Evolutionary conservation across 2,329 filamentous ascomycete genomes (phyloP), one percentile per base, ranked within the genome.

Genomic region (Hymenoscyphus fructigenus): DNA sequence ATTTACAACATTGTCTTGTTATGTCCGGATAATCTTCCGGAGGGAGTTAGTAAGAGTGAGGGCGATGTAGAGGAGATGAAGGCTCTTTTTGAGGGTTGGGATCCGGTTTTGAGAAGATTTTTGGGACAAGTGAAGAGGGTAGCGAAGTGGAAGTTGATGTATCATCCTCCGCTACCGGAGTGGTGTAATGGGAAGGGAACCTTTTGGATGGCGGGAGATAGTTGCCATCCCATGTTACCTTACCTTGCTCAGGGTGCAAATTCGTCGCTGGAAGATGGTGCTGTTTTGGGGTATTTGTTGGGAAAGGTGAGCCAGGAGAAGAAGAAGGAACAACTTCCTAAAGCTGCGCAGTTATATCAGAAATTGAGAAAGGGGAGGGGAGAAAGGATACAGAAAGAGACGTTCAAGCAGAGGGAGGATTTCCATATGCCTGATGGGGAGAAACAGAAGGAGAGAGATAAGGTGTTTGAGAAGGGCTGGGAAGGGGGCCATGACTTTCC

Each of bases 81-180:
- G 59, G 77, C 77, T 3, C 72, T 88, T 1, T 90, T 91, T 71
- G 75, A 78, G 5, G 80, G 79, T 0, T 91, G 89, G 89, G 88
- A 91, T 76, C 87, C 87, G 1, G 80, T 88, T 57, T 62, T 84
- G 29, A 72, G 67, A 0, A 73, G 75, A 61, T 79, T 82, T 57
- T 67, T 81, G 14, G 75, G 77, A 2, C 80, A 82, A 55, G 86
- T 90, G 0, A 81, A 84, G 44, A 80, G 76, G 1, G 86, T 90
- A 0, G 83, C 87, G 47, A 91, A 91, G 74, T 91, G 89, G 89
- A 88, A 86, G 72, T 74, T 91, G 38, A 87, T 90, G 84, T 62
- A 75, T 79, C 61, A 77, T 79, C 74, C 79, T 77, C 75, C 72
- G 67, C 59, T 70, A 1, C 50, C 64, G 2, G 64, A 68, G 14